Base-by-base conservation (phyloP, 371 early-diverging fungal genomes). In the Haplosporangium sp. region DNA sequence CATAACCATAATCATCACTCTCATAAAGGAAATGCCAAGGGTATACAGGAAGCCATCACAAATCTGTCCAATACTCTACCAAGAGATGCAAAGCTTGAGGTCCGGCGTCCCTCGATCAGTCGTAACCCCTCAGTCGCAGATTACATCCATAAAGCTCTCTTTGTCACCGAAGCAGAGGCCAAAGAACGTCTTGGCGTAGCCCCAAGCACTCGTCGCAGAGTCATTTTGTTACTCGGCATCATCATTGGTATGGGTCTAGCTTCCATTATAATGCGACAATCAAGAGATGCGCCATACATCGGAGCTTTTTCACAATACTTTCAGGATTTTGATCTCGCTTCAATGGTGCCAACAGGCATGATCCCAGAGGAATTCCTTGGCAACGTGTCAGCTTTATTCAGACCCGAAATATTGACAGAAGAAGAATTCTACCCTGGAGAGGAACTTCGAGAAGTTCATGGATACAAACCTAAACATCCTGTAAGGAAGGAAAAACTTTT, bases 281-380 rank as follows among this genome's bases (percentile, higher is more conserved):
- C 84, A 63, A 63, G 74, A 61, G 73, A 76, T 62, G 67, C 72
- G 59, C 71, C 78, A 42, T 63, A 74, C 64, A 72, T 85, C 52
- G 74, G 83, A 81, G 67, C 74, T 61, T 64, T 72, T 63, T 44
- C 69, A 65, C 63, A 79, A 38, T 79, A 74, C 65, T 71, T 87
- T 39, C 85, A 82, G 59, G 94, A 94, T 67, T 84, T 93, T 66
- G 93, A 93, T 69, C 74, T 93, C 19, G 70, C 85, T 8, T 85
- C 88, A 20, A 83, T 92, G 63, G 82, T 94, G 38, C 93, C 93
- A 37, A 86, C 88, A 10, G 88, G 89, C 59, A 89, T 92, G 69
- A 71, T 91, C n/a, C 88, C 92, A 0, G 94, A 93, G 67, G 93
- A 92, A 59, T 83, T 93, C 37, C 82, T 93, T 63, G 87, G 86